Conservation (phyloP, 192 early-diverging fungal genomes). For the Backusella mclennaniae region DNA sequence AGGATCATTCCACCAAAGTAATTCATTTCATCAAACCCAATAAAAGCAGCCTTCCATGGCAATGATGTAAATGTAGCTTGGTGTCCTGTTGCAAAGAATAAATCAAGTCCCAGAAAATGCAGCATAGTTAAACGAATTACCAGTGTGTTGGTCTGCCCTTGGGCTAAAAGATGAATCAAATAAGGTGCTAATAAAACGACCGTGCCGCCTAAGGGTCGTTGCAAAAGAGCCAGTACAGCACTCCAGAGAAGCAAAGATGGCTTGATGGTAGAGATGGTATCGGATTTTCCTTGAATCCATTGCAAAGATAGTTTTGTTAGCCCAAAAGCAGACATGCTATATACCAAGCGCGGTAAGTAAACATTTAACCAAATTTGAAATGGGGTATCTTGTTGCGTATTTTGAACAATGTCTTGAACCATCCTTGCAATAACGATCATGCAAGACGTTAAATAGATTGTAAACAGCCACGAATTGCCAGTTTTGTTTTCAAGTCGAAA, state of each 20-base stretch:
- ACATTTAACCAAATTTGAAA: conserved; percentile 16
- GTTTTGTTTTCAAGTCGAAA: not conserved
- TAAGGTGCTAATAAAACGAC: conserved; percentile 21
- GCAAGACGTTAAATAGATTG: not conserved
- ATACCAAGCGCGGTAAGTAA: conserved; percentile 27
- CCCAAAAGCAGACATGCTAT: not conserved
- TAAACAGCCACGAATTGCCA: not conserved
- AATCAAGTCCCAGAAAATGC: conserved; percentile 33
- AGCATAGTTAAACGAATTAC: conserved; percentile 20
- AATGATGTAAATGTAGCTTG: conserved; percentile 88
- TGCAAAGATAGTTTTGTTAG: not conserved
- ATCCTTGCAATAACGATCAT: not conserved
- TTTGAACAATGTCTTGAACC: conserved; percentile 26
- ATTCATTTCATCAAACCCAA: conserved; percentile 77
- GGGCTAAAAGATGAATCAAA: conserved; percentile 2
- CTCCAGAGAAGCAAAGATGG: conserved; percentile 8
- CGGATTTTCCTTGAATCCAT: not conserved
- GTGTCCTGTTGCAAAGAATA: conserved; percentile 92
- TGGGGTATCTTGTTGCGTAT: conserved; percentile 35
- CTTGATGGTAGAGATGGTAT: not conserved
- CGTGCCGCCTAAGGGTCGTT: conserved; percentile 26
- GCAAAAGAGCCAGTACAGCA: conserved; percentile 22
- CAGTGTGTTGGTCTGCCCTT: not conserved
- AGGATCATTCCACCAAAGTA: conserved; percentile 65
- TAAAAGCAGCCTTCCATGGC: conserved; percentile 87